Evolutionary conservation across 495 filamentous ascomycete species (phyloP).

Genomic region (Hypoxylon lenormandii): DNA sequence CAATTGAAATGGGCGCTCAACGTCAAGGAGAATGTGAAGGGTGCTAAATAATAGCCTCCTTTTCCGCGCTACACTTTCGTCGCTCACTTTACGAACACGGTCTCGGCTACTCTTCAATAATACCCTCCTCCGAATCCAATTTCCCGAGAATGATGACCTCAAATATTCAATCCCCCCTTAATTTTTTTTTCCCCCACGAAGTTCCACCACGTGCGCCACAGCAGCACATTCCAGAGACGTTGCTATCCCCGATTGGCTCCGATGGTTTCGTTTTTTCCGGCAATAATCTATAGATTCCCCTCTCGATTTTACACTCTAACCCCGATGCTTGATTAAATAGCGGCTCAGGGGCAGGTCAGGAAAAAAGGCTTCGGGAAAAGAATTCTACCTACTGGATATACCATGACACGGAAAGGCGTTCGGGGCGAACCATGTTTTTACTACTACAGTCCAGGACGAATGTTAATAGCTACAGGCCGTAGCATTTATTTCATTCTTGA

Average conservation of each 20-base stretch:
- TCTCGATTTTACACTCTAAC: constrained; percentile 21
- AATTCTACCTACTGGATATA: constrained; percentile 34
- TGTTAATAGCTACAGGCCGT: constrained; percentile 3
- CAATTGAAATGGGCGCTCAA: constrained; percentile 77
- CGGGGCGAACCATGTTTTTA: constrained; percentile 20
- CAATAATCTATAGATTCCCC: constrained; percentile 10
- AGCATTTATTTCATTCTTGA: constrained; percentile 25
- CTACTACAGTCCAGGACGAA: constrained; percentile 20
- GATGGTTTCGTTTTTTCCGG: background rate
- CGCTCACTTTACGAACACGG: background rate
- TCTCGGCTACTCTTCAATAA: background rate
- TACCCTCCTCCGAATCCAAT: background rate
- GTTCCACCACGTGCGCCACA: background rate
- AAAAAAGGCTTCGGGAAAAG: constrained; percentile 22
- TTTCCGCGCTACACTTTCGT: background rate
- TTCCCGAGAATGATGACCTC: constrained; percentile 10
- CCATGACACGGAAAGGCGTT: constrained; percentile 38
- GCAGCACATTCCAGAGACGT: constrained; percentile 4
- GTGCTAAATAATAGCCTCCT: constrained; percentile 57
- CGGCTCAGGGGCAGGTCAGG: constrained; percentile 20
- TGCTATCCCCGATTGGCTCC: background rate
- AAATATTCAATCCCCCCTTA: constrained; percentile 14
- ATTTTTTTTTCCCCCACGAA: constrained; percentile 8
- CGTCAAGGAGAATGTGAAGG: constrained; percentile 68
- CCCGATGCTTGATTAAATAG: constrained; percentile 23